phyloP scores from a whole-genome alignment of 805 yeast genomes.

The Cyberlindnera maritima region DNA sequence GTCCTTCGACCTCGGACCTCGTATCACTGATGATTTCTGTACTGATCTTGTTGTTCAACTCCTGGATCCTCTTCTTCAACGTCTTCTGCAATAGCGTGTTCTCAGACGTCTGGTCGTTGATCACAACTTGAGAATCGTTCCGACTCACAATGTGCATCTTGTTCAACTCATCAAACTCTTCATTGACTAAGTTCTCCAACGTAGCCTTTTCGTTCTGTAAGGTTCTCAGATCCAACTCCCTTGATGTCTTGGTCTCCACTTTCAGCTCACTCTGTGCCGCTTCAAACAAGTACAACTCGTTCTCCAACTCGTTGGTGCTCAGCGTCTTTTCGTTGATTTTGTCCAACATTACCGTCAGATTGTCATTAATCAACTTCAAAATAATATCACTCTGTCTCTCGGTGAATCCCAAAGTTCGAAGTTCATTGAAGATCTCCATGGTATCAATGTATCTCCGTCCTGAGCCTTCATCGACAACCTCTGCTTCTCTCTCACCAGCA shows the following conservation, averaged over 20 bases:
- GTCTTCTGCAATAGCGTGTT: conserved; percentile 72
- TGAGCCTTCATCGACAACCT: background rate
- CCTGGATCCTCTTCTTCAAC: conserved; percentile 71
- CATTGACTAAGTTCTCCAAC: conserved; percentile 68
- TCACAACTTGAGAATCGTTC: conserved; percentile 78
- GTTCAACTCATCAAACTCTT: conserved; percentile 73
- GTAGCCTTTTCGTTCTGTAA: conserved; percentile 63
- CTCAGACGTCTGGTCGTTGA: conserved; percentile 83
- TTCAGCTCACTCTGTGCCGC: conserved; percentile 88
- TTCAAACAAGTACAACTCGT: conserved; percentile 83
- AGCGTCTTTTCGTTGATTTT: conserved; percentile 33
- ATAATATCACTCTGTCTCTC: conserved; percentile 59
- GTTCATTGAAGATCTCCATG: conserved; percentile 52
- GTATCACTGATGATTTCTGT: conserved; percentile 79
- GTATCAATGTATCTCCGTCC: conserved; percentile 49
- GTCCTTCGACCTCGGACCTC: conserved; percentile 80
- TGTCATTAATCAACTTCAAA: conserved; percentile 40
- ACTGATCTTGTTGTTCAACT: conserved; percentile 77
- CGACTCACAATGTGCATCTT: conserved; percentile 55
- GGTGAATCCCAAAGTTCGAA: conserved; percentile 56
- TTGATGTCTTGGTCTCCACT: conserved; percentile 69
- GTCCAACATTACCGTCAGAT: conserved; percentile 32
- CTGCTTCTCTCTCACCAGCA: background rate
- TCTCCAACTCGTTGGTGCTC: conserved; percentile 68
- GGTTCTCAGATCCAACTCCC: conserved; percentile 69